Base-by-base conservation (phyloP, 73 alveolate species). In the Paramecium bursaria region DNA sequence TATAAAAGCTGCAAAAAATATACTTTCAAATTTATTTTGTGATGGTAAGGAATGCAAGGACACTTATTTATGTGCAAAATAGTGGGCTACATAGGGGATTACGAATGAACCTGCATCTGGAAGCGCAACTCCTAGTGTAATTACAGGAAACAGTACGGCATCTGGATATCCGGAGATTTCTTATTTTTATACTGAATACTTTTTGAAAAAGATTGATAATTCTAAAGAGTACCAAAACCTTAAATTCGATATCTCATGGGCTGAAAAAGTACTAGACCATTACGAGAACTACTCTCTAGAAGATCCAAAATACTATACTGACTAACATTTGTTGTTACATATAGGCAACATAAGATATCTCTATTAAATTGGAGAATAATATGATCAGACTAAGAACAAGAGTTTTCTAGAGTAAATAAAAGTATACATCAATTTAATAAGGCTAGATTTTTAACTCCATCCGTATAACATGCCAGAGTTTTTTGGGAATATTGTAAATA, bases 171-270 rank as follows among this genome's bases (percentile, higher is more conserved):
- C 82, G 6, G 82, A 67, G 13, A 26, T 67, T 23, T 39, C 60
- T 67, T 67, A 67, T 67, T 67, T 67, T 23, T 67, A 67, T 42
- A 67, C 14, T 25, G 82, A 67, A 35, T 67, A 67, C 46, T 67
- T 67, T n/a, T 42, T 67, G 19, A 42, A 35, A 15, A 9, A 30
- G 33, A 67, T 67, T 31, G 82, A 67, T 11, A 35, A 53, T 2
- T 15, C 61, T 39, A 27, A 67, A 67, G 5, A 67, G 0, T 67
- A 67, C 44, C 33, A 67, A 6, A 67, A 67, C 27, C 5, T 67
- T 13, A 67, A 67, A 21, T 67, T 67, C 33, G 17, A 23, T 39
- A 42, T 47, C 21, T 22, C 17, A 0, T 67, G 82, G 82, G 82
- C 60, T 0, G 19, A 39, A 21, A 47, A 67, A 15, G 26, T 67